Conservation (phyloP, 2,329 filamentous ascomycete species). For the Curvularia spicifera region DNA sequence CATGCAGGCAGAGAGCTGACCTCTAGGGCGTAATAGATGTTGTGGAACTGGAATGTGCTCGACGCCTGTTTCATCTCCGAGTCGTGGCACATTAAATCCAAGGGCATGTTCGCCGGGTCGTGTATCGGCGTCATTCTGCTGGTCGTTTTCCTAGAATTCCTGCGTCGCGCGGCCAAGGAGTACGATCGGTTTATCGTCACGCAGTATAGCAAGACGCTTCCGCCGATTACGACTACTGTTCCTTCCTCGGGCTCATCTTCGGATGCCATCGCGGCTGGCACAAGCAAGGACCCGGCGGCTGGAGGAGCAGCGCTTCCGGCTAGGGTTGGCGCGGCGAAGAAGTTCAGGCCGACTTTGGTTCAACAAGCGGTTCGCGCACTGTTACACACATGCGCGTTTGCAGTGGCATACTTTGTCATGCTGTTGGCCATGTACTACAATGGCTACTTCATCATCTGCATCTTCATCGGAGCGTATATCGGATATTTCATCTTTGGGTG, state of each 20-base stretch:
- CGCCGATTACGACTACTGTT: background rate
- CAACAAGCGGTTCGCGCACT: slow-evolving; percentile 73
- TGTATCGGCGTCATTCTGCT: slow-evolving; percentile 81
- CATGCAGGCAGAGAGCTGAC: background rate
- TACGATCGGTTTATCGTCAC: slow-evolving; percentile 73
- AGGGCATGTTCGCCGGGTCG: slow-evolving; percentile 77
- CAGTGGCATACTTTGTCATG: slow-evolving; percentile 82
- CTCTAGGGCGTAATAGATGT: slow-evolving; percentile 57
- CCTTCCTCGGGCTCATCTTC: slow-evolving; percentile 26
- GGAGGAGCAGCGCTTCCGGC: slow-evolving; percentile 4
- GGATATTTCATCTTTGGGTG: slow-evolving; percentile 48
- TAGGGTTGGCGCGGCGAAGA: background rate
- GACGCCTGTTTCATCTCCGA: slow-evolving; percentile 74
- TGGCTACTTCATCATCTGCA: slow-evolving; percentile 69
- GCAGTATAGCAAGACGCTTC: slow-evolving; percentile 51
- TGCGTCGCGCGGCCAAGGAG: slow-evolving; percentile 74
- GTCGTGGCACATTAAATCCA: slow-evolving; percentile 73
- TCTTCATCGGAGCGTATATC: slow-evolving; percentile 47
- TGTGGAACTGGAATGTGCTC: slow-evolving; percentile 80
- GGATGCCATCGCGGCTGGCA: slow-evolving; percentile 11
- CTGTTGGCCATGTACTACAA: slow-evolving; percentile 71
- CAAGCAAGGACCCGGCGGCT: slow-evolving; percentile 21
- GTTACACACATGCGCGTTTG: slow-evolving; percentile 77
- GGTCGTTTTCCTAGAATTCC: slow-evolving; percentile 72
- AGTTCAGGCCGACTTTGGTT: slow-evolving; percentile 63